Base-by-base conservation (phyloP, 441 rosid species). In the Kokia cookei region DNA sequence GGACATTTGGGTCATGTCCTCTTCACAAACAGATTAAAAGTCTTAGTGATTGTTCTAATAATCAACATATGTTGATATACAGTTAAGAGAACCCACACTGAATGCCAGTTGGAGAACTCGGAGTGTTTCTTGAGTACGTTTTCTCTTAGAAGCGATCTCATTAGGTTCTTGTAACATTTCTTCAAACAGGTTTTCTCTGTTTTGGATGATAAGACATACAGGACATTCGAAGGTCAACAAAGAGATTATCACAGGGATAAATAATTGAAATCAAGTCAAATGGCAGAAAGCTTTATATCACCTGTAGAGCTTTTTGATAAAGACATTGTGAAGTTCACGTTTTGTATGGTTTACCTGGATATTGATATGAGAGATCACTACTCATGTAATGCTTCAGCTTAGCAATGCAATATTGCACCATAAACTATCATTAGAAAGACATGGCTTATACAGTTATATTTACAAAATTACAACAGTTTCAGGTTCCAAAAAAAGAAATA, bases 91-190 rank as follows among this genome's bases (percentile, higher is more conserved):
- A 84, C 91, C 75, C 73, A 94, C 99, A 89, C 92, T 85, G 81
- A 91, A 90, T 67, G 98, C 99, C 77, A 90, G 98, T 78, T 91
- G 99, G 72, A 96, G 98, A 76, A 90, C 89, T 60, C 90, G 81
- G 42, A 96, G 96, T 59, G 90, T 86, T 77, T 94, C 98, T 69
- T 92, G 88, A 4, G 96, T 92, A 54, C 86, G 95, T 79, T 94
- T 96, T 86, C 99, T 89, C 83, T 88, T 92, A 53, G 71, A 61
- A 40, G 99, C 93, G 55, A 96, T 79, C 82, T 92, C 99, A 32
- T 88, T 95, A 60, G 99, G 95, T 82, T 96, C 99, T 85, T 92
- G 98, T 78, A 96, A 80, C 98, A 96, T 92, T 87, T 96, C 98
- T 82, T 96, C 98, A 72, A 96, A 96, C 78, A 96, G 84, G 85